These are phyloP conservation scores for Suillus fuscotomentosus DNA, from an alignment of 768 basidiomycete species.

Conservation along the genomic window DNA sequence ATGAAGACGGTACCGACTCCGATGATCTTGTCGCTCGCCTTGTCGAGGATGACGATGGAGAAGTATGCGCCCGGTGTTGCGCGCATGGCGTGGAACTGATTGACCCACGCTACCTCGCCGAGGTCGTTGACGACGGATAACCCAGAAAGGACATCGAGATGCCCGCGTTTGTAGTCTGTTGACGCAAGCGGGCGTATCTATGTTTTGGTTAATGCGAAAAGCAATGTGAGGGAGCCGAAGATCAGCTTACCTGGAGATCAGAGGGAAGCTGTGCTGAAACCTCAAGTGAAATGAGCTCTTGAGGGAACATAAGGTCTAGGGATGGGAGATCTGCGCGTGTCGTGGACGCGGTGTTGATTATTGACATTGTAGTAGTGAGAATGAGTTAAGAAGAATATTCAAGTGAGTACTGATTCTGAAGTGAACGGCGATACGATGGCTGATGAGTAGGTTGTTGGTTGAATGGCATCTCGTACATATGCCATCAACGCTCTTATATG, in stretches of 20 bases:
- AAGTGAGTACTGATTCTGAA: slow-evolving; percentile 5
- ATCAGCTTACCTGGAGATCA: slow-evolving; percentile 62
- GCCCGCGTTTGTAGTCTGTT: slow-evolving; percentile 78
- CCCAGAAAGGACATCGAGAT: slow-evolving; percentile 77
- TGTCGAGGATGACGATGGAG: slow-evolving; percentile 79
- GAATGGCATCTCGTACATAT: slow-evolving; percentile 8
- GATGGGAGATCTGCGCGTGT: slow-evolving; percentile 51
- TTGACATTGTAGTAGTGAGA: not conserved
- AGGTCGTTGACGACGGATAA: slow-evolving; percentile 70
- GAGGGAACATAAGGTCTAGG: slow-evolving; percentile 79
- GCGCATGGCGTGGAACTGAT: slow-evolving; percentile 65
- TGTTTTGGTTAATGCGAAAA: not conserved
- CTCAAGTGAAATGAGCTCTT: slow-evolving; percentile 65
- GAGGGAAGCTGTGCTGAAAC: slow-evolving; percentile 58
- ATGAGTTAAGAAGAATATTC: slow-evolving; percentile 7
- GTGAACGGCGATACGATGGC: slow-evolving; percentile 2
- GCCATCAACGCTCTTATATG: not conserved
- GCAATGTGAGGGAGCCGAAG: slow-evolving; percentile 4
- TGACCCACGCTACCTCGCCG: slow-evolving; percentile 63
- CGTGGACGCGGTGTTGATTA: slow-evolving; percentile 11
- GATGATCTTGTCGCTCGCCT: slow-evolving; percentile 73
- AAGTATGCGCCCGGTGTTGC: slow-evolving; percentile 69
- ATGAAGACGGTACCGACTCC: slow-evolving; percentile 82
- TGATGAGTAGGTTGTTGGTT: not conserved
- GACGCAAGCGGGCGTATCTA: slow-evolving; percentile 90